Percentiles rank a stretch among this genome's conserved stretches.
Conservation (phyloP, 495 filamentous ascomycete genomes). For the Jackrogersella minutella region DNA sequence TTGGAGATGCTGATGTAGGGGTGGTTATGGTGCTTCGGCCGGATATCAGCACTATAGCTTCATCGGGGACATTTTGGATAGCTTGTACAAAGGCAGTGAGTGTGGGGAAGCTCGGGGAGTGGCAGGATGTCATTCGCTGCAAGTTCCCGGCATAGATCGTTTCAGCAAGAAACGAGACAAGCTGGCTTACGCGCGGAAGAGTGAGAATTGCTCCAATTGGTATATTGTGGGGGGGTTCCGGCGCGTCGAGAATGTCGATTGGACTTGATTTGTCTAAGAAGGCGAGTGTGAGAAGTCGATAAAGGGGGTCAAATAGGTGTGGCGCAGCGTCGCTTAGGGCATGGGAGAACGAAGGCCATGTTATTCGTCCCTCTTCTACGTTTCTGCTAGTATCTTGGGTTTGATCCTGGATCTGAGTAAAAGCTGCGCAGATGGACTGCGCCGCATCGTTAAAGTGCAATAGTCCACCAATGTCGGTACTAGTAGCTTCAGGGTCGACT, state of each 20-base stretch:
- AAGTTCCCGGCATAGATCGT: neutral
- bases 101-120: neutral
- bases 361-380: slow-evolving; percentile 13
- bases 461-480: neutral
- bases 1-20: neutral
- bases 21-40: neutral
- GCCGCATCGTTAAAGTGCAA: slow-evolving; percentile 31
- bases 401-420: slow-evolving; percentile 2
- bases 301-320: slow-evolving; percentile 44
- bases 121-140: neutral
- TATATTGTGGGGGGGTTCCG: neutral
- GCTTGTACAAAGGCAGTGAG: neutral
- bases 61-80: slow-evolving; percentile 10
- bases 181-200: slow-evolving; percentile 22
- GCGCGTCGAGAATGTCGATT: neutral
- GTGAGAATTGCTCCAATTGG: slow-evolving; percentile 14
- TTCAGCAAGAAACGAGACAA: slow-evolving; percentile 26
- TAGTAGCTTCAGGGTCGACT: neutral
- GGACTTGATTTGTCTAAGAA: slow-evolving; percentile 14
- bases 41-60: slow-evolving; percentile 22
- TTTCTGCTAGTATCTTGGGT: neutral
- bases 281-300: slow-evolving; percentile 21
- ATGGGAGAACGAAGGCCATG: slow-evolving; percentile 50
- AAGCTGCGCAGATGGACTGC: slow-evolving; percentile 26
- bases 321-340: slow-evolving; percentile 45